These are phyloP conservation scores for Alternaria angustiovoidea DNA, from an alignment of 2,329 filamentous ascomycete species.

Conservation along the genomic window DNA sequence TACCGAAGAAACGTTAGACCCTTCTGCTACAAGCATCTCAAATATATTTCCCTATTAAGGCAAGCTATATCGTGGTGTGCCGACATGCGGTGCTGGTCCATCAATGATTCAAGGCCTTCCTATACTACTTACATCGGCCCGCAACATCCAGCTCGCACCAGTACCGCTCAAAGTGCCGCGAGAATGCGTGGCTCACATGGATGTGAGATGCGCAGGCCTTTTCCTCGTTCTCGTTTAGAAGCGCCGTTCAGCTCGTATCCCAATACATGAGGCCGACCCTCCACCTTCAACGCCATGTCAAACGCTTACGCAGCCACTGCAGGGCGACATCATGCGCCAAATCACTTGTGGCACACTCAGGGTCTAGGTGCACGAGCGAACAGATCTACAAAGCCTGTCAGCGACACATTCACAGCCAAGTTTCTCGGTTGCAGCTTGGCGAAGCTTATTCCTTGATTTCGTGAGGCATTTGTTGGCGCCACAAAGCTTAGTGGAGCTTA, in stretches of 20 bases:
- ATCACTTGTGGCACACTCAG: slow-evolving; percentile 22
- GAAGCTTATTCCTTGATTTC: slow-evolving; percentile 35
- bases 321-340: slow-evolving; percentile 19
- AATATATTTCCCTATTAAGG: background rate
- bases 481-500: slow-evolving; percentile 40
- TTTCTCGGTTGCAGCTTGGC: slow-evolving; percentile 27
- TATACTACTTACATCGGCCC: background rate
- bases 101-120: background rate
- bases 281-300: background rate
- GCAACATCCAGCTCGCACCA: background rate
- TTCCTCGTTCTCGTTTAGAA: background rate
- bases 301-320: slow-evolving; percentile 25
- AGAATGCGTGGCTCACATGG: background rate
- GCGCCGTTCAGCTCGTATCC: background rate
- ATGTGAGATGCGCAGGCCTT: background rate
- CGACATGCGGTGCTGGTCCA: background rate
- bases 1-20: background rate
- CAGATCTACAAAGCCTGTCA: background rate
- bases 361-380: background rate
- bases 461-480: slow-evolving; percentile 36
- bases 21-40: background rate
- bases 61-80: background rate
- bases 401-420: slow-evolving; percentile 38
- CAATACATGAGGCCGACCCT: background rate
- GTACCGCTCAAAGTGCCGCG: background rate